Evolutionary conservation across 2,329 filamentous ascomycete species (phyloP).

Genomic region (Colletotrichum tanaceti): DNA sequence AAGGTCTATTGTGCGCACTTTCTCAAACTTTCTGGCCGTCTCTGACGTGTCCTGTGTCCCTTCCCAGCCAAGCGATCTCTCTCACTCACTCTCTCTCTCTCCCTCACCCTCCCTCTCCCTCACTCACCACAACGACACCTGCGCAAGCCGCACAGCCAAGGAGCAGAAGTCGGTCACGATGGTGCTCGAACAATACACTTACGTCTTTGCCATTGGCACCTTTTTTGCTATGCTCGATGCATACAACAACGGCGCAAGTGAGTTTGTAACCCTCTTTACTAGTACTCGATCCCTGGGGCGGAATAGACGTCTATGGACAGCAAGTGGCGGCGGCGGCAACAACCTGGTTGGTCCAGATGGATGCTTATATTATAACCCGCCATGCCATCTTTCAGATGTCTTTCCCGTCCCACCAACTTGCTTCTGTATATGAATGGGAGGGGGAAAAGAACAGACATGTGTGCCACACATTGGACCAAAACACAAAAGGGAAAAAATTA

Average conservation of each 20-base stretch:
- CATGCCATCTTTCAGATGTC: no score
- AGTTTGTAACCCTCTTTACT: conserved; percentile 54
- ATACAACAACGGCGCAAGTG: conserved; percentile 83
- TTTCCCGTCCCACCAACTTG: background rate
- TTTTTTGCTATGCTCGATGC: conserved; percentile 81
- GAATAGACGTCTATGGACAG: background rate
- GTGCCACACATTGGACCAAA: no score
- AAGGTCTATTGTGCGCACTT: conserved; percentile 30
- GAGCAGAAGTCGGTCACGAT: conserved; percentile 55
- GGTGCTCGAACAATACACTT: conserved; percentile 72
- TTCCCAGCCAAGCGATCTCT: conserved; percentile 17
- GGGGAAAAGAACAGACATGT: no score
- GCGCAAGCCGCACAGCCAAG: conserved; percentile 32
- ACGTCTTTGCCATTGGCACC: conserved; percentile 81
- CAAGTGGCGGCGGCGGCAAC: background rate
- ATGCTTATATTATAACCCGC: no score
- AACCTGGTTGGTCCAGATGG: no score
- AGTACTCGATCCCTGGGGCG: no score
- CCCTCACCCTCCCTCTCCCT: conserved; percentile 3
- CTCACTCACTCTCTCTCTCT: background rate
- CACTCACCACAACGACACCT: conserved; percentile 19
- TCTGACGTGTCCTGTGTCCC: conserved; percentile 9
- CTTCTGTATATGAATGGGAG: no score
- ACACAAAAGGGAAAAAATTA: no score
- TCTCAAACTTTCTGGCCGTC: rapidly evolving